phyloP scores from a whole-genome alignment of 495 filamentous ascomycete species.

The Aspergillus avenaceus region DNA sequence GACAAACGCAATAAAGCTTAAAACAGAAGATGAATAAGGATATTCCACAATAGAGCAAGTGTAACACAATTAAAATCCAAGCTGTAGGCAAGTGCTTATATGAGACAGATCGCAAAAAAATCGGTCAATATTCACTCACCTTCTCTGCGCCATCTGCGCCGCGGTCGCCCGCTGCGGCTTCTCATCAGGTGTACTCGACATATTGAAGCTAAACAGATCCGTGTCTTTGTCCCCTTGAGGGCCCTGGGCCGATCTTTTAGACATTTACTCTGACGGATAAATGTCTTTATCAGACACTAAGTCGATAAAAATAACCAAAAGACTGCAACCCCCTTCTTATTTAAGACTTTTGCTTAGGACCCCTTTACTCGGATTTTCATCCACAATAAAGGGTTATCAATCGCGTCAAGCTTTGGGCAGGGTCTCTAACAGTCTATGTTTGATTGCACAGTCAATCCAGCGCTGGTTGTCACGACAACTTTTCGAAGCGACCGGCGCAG shows the following conservation, averaged over 20 bases:
- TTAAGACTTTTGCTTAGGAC: constrained; percentile 1
- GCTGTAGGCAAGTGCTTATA: not conserved
- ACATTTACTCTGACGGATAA: constrained; percentile 25
- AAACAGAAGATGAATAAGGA: constrained; percentile 6
- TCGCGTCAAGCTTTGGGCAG: not conserved
- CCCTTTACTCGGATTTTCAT: constrained; percentile 10
- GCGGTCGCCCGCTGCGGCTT: constrained; percentile 48
- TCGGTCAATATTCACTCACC: constrained; percentile 39
- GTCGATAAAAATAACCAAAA: not conserved
- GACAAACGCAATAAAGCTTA: not conserved
- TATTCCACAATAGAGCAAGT: not conserved
- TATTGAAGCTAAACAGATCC: constrained; percentile 27
- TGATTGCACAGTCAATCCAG: not conserved
- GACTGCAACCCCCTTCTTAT: constrained; percentile 14
- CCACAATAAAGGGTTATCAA: constrained; percentile 1
- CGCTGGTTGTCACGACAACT: constrained; percentile 8
- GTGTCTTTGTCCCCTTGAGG: constrained; percentile 32
- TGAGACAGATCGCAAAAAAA: constrained; percentile 13
- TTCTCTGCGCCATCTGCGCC: constrained; percentile 49
- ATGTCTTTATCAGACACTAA: not conserved
- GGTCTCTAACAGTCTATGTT: not conserved
- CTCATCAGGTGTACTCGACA: constrained; percentile 42
- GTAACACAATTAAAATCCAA: not conserved
- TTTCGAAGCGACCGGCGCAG: constrained; percentile 6
- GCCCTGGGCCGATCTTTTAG: constrained; percentile 35